Evolutionary conservation across 1,284 basidiomycete species (phyloP).

Genomic region (Cryptococcus sp.): DNA sequence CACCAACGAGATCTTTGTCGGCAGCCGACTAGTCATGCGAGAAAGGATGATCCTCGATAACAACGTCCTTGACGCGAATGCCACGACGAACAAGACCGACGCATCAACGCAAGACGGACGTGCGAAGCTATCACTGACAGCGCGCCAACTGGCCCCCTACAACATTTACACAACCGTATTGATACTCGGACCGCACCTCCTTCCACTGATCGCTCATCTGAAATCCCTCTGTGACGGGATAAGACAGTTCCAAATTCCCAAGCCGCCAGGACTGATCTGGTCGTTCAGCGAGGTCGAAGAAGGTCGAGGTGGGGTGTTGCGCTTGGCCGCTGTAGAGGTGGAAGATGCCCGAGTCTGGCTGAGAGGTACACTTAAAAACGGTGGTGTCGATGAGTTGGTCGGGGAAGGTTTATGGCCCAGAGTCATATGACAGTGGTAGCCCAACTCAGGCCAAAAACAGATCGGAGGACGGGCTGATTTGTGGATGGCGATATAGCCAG

Average conservation of each 20-base stretch:
- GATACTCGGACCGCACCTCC: constrained; percentile 44
- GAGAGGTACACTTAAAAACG: constrained; percentile 31
- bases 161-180: constrained; percentile 51
- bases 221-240: constrained; percentile 22
- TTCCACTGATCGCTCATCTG: constrained; percentile 29
- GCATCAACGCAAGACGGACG: not conserved
- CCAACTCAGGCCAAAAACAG: too few species aligned
- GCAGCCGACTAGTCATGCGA: constrained; percentile 64
- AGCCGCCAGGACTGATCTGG: constrained; percentile 43
- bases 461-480: too few species aligned
- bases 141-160: constrained; percentile 44
- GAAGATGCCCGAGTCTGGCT: constrained; percentile 49
- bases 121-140: constrained; percentile 11
- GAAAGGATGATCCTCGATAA: constrained; percentile 73
- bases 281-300: constrained; percentile 39
- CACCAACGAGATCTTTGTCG: constrained; percentile 77
- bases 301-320: constrained; percentile 38
- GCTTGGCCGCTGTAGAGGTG: constrained; percentile 47
- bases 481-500: too few species aligned
- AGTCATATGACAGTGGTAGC: constrained; percentile 22
- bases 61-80: constrained; percentile 57
- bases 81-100: not conserved
- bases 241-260: constrained; percentile 42
- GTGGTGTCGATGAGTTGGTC: constrained; percentile 42
- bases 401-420: constrained; percentile 52